Percentiles rank a stretch among this genome's conserved stretches.
phyloP scores from a whole-genome alignment of 257 asterid genomes.

The Solanum sejunctum region DNA sequence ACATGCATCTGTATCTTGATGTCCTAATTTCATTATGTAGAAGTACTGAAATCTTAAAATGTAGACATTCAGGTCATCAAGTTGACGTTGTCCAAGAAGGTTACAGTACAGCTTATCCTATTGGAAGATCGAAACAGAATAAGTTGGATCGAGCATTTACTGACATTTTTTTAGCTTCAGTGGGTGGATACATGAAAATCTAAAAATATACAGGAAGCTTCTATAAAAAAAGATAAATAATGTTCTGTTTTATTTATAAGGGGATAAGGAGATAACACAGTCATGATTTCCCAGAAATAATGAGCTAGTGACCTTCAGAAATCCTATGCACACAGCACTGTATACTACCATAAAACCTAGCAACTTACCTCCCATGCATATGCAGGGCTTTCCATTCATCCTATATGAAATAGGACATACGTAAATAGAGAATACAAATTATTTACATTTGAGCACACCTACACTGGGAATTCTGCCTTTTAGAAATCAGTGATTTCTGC shows the following conservation, averaged over 20 bases:
- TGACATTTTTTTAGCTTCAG: background rate
- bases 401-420: background rate
- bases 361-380: background rate
- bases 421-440: background rate
- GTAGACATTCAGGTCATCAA: background rate
- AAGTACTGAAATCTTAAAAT: background rate
- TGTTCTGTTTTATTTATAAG: background rate
- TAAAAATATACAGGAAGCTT: background rate
- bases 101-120: background rate
- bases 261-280: too few species aligned
- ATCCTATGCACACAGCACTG: background rate
- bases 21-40: background rate
- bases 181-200: background rate
- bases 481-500: background rate
- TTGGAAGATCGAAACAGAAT: background rate
- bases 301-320: background rate
- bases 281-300: background rate
- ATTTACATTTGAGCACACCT: background rate
- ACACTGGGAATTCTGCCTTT: background rate
- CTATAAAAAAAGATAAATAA: background rate
- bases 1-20: background rate
- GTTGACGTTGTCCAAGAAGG: background rate
- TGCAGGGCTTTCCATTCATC: background rate
- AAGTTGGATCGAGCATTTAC: background rate
- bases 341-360: background rate